These are phyloP conservation scores for Floccularia luteovirens DNA, from an alignment of 768 basidiomycete species.

Conservation along the genomic window DNA sequence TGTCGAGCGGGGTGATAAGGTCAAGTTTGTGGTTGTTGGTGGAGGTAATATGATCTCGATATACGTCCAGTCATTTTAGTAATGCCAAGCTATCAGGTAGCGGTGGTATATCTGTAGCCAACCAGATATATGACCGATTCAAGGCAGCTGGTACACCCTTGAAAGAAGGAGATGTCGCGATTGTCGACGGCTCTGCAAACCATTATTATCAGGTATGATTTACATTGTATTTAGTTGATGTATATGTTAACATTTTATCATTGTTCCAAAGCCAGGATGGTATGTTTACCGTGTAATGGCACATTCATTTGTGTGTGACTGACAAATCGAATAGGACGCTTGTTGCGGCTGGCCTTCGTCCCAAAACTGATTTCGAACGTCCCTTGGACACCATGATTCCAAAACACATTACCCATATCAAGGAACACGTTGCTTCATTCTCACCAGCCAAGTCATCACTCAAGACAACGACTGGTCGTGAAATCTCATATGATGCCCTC, in stretches of 20 bases:
- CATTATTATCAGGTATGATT: conserved; percentile 77
- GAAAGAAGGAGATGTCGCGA: conserved; percentile 70
- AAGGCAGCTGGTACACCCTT: conserved; percentile 60
- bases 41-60: conserved; percentile 54
- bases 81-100: conserved; percentile 47
- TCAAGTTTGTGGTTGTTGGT: conserved; percentile 82
- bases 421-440: conserved; percentile 68
- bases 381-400: conserved; percentile 70
- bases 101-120: conserved; percentile 76
- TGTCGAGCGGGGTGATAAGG: too few relatives aligned
- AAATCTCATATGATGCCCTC: conserved; percentile 74
- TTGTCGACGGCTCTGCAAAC: conserved; percentile 73
- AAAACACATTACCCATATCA: conserved; percentile 58
- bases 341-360: conserved; percentile 79
- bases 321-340: conserved; percentile 77
- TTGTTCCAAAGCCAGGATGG: conserved; percentile 95
- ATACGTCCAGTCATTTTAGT: not conserved
- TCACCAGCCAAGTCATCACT: conserved; percentile 70
- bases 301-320: too few relatives aligned
- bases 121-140: conserved; percentile 83
- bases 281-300: too few relatives aligned
- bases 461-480: conserved; percentile 61
- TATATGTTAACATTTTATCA: not conserved
- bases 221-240: conserved; percentile 1
- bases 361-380: conserved; percentile 62